Evolutionary conservation across 306 rosid genomes (phyloP).

Genomic region (Oxytropis ochrocephala): DNA sequence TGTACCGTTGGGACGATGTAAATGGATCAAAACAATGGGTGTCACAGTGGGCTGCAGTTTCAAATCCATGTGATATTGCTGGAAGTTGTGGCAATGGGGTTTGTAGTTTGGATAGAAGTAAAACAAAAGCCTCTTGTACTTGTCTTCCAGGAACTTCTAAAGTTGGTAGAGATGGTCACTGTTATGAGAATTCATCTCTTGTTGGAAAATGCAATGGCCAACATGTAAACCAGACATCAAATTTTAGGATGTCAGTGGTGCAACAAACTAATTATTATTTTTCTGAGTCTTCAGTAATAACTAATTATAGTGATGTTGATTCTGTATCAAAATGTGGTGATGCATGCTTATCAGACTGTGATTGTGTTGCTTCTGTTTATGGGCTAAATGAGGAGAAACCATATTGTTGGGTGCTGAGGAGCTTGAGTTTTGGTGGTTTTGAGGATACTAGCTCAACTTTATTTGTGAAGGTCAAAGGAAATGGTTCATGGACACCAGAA

Average conservation of each 20-base stretch:
- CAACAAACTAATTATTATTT: slow-evolving; percentile 81
- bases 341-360: slow-evolving; percentile 73
- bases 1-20: slow-evolving; percentile 78
- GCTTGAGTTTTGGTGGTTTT: slow-evolving; percentile 86
- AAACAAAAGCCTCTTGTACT: slow-evolving; percentile 70
- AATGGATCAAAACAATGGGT: slow-evolving; percentile 91
- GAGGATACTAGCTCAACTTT: slow-evolving; percentile 77
- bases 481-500: slow-evolving; percentile 38
- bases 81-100: slow-evolving; percentile 91
- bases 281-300: slow-evolving; percentile 69
- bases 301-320: slow-evolving; percentile 68
- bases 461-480: slow-evolving; percentile 63
- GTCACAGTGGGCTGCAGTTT: slow-evolving; percentile 90
- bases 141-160: slow-evolving; percentile 73
- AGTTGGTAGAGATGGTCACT: slow-evolving; percentile 44
- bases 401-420: slow-evolving; percentile 75
- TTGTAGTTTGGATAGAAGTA: slow-evolving; percentile 58
- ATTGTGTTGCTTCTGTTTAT: slow-evolving; percentile 86
- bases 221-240: slow-evolving; percentile 32
- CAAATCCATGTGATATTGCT: slow-evolving; percentile 85
- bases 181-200: slow-evolving; percentile 65
- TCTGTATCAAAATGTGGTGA: slow-evolving; percentile 75
- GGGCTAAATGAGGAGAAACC: slow-evolving; percentile 79
- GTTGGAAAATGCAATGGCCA: slow-evolving; percentile 50
- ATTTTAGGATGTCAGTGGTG: slow-evolving; percentile 46